Conservation (phyloP, 495 filamentous ascomycete genomes). For the Penicillium nucicola region DNA sequence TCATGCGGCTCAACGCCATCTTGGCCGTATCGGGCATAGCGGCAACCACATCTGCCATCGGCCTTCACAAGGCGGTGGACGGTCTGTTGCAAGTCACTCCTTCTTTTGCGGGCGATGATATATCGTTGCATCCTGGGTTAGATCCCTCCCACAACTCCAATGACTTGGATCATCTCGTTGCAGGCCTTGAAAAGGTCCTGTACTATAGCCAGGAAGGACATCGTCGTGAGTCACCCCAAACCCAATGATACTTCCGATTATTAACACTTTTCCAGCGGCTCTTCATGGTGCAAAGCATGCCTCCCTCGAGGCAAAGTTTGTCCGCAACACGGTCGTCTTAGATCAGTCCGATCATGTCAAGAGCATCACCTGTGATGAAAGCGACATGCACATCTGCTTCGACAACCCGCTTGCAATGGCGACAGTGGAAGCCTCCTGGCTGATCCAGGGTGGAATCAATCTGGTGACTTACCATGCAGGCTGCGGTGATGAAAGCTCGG, state of each 20-base stretch:
- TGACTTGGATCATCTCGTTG: neutral
- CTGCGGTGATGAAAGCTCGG: neutral
- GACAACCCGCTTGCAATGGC: neutral
- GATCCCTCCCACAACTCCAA: neutral
- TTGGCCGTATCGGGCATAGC: too few species aligned
- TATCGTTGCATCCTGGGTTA: conserved; percentile 1
- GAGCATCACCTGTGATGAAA: neutral
- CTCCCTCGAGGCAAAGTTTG: neutral
- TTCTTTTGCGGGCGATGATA: neutral
- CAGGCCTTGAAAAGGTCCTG: neutral
- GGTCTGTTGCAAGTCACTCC: neutral
- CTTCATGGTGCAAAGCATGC: conserved; percentile 6
- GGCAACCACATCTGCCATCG: neutral
- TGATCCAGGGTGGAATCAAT: neutral
- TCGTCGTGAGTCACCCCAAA: neutral
- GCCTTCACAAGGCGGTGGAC: neutral
- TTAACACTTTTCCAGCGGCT: neutral
- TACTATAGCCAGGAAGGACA: conserved; percentile 6
- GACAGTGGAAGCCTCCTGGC: neutral
- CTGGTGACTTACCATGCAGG: conserved; percentile 2
- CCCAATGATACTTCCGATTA: too few species aligned
- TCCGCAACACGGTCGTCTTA: neutral
- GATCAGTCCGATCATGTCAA: conserved; percentile 2
- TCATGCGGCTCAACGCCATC: too few species aligned
- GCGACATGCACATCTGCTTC: conserved; percentile 1